Evolutionary conservation across 1,139 yeast genomes (phyloP).

Genomic region (Candida pseudoviswanathii): DNA sequence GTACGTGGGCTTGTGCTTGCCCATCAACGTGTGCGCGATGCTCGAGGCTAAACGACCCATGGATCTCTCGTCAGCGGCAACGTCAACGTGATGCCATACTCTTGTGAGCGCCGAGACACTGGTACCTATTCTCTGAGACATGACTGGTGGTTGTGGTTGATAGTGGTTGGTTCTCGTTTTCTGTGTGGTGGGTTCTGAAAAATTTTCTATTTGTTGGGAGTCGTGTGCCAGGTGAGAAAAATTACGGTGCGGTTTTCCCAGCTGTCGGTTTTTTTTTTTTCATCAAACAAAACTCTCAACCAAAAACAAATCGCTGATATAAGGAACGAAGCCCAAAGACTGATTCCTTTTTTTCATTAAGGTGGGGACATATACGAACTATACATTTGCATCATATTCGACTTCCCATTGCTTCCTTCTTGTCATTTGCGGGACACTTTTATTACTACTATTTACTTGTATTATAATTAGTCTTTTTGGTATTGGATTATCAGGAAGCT

Average conservation of each 20-base stretch:
- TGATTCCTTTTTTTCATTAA: too few relatives aligned
- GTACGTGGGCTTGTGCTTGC: constrained; percentile 92
- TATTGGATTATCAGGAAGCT: constrained; percentile 1
- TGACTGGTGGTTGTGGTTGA: constrained; percentile 15
- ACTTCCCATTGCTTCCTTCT: not conserved
- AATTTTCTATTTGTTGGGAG: constrained; percentile 2
- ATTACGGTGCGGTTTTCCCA: not conserved
- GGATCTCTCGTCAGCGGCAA: constrained; percentile 80
- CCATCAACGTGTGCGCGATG: constrained; percentile 86
- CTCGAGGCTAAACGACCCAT: constrained; percentile 90
- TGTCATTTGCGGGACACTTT: not conserved
- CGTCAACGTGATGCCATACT: constrained; percentile 95
- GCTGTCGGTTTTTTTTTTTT: not conserved
- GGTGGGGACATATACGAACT: too few relatives aligned
- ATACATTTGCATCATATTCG: not conserved
- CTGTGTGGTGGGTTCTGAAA: not conserved
- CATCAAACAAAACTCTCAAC: not conserved
- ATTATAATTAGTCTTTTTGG: not conserved
- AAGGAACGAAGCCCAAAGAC: not conserved
- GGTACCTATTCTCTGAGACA: constrained; percentile 62
- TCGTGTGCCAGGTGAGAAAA: not conserved
- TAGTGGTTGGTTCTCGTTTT: constrained; percentile 2
- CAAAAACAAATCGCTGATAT: not conserved
- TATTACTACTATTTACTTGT: not conserved
- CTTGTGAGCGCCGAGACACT: constrained; percentile 79